Evolutionary conservation across 192 early-diverging fungal species (phyloP), one percentile per base, ranked within the genome.

Genomic region (Coemansia biformis): DNA sequence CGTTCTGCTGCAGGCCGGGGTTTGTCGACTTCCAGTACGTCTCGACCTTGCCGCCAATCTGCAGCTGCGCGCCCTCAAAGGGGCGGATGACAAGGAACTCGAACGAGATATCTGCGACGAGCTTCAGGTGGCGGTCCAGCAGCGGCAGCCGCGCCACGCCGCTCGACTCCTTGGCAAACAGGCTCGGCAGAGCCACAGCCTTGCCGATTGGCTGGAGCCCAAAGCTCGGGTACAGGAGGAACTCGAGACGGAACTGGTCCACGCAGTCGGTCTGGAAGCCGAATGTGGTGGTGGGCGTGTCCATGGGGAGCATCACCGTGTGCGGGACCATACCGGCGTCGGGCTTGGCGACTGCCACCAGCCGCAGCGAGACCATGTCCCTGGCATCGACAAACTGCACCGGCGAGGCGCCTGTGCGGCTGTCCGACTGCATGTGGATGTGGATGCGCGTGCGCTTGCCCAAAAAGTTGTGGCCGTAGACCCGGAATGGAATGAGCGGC

Each of bases 21-120:
- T 89, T 88, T 9, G 92, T 94, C 5, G 91, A 88, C 77, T 97
- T 99, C 96, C 96, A 99, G 66, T 99, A 99, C 0, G 96, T 99
- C 58, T 95, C 93, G 16, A 97, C 87, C 31, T 86, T 86, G 16
- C 96, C 96, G 15, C 92, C 96, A 60, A 97, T 95, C 66, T 88
- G 85, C 51, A 99, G 74, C 33, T 84, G 79, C 2, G 88, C 83
- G 36, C 92, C 92, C 38, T 77, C 78, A 64, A 99, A 93, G 2
- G 96, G 90, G 45, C 82, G 80, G 23, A 99, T 79, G 5, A 93
- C 78, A 19, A 85, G 75, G 46, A 84, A 89, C 40, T 83, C 85
- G 50, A 95, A 91, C 19, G 81, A 66, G 18, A 97, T 40, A 57
- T 99, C 91, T 1, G 93, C 96, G 15, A 99, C 86, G 0, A 96